Base-by-base conservation (phyloP, 306 rosid species). In the Vachellia collinsii region DNA sequence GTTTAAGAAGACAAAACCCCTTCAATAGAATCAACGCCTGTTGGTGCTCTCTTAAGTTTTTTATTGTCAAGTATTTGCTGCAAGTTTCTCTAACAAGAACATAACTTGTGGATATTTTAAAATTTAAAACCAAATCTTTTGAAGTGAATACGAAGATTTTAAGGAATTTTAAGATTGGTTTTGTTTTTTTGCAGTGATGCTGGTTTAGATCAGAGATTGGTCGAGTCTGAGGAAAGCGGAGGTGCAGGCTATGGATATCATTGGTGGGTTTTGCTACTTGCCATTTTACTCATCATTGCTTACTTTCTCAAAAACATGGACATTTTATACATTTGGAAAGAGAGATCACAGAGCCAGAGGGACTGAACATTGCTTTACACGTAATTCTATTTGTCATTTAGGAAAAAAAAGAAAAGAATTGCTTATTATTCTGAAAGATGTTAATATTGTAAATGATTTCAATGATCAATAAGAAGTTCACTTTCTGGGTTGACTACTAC, bases 241-340 rank as follows among this genome's bases (percentile, higher is more conserved):
- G 74, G 34, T 37, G 79, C 19, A n/a, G 65, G 79, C n/a, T 61
- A 46, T 80, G 72, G 75, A 59, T 80, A 81, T 65, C 72, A 71
- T 46, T 85, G 82, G 86, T 66, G 83, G 87, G 64, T 82, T 81
- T 63, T 75, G 76, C 10, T 87, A 14, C 12, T 90, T 84, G 87
- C 83, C 42, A 61, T 56, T 25, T 20, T 83, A 36, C 44, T 83
- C 37, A 19, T 81, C 53, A 16, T 80, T 63, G 90, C 83, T 80
- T 89, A 79, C 72, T 20, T 78, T 53, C 42, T 79, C 0, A 66
- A 81, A 66, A 75, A 71, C 72, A 42, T 87, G 76, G 82, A 87
- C 6, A 70, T 1, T 66, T 19, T 84, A 5, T 78, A 75, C 84
- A 75, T 69, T 56, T 34, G 86, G 83, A 76, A 64, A 77, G 69